These are phyloP conservation scores for Diplotaxis tenuifolia DNA, from an alignment of 345 rosid species.

Conservation along the genomic window DNA sequence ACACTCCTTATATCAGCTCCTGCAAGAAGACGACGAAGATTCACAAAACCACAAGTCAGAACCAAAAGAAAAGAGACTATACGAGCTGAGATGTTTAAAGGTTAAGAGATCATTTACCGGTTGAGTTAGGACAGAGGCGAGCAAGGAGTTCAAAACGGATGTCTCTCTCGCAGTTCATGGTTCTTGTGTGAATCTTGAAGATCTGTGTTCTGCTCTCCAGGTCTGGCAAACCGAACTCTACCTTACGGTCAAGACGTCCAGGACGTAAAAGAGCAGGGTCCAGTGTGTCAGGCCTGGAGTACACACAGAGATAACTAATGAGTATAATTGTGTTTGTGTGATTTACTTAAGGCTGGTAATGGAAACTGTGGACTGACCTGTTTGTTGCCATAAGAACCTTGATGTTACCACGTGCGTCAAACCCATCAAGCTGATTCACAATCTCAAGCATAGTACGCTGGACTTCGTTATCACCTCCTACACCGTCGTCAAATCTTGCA, in stretches of 20 bases:
- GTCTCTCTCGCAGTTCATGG: constrained; percentile 91
- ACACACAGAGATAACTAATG: neutral
- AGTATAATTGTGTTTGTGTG: neutral
- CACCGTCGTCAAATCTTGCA: constrained; percentile 88
- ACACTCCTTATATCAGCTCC: constrained; percentile 97
- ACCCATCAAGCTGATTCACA: constrained; percentile 83
- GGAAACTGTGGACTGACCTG: constrained; percentile 50
- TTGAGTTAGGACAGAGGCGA: constrained; percentile 91
- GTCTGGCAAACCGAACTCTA: constrained; percentile 93
- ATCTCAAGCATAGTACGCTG: constrained; percentile 88
- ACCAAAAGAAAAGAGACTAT: neutral
- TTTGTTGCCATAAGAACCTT: constrained; percentile 99
- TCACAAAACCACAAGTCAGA: neutral
- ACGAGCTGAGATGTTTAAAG: neutral
- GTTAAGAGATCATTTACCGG: constrained; percentile 49
- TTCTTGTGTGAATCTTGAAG: constrained; percentile 87
- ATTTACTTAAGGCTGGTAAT: neutral
- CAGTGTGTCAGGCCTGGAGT: constrained; percentile 80
- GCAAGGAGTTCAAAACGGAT: constrained; percentile 91
- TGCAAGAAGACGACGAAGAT: constrained; percentile 15
- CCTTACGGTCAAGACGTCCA: constrained; percentile 88
- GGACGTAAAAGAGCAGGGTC: constrained; percentile 97
- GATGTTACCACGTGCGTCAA: constrained; percentile 93
- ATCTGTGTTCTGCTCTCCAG: constrained; percentile 91
- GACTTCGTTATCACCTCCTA: constrained; percentile 86